These are phyloP conservation scores for Phoma sp. DNA, from an alignment of 2,329 filamentous ascomycete species.

Conservation along the genomic window DNA sequence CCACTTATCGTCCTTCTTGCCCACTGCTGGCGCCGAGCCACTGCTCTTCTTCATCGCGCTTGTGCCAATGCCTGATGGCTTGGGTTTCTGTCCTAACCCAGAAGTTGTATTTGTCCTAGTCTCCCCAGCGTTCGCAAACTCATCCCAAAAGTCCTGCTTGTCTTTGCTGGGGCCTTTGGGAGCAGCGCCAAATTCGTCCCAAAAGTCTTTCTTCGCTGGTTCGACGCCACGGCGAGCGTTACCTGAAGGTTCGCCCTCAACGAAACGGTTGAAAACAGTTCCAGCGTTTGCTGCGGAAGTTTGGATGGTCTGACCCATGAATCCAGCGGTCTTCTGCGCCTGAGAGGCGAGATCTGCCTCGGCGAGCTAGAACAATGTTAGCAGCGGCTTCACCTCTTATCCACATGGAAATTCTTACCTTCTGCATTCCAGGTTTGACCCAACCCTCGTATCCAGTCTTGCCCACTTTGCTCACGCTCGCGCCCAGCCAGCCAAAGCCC, in stretches of 20 bases:
- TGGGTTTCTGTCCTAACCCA: conserved; percentile 45
- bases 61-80: conserved; percentile 65
- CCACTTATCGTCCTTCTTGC: conserved; percentile 65
- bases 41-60: conserved; percentile 65
- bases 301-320: conserved; percentile 68
- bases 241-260: conserved; percentile 69
- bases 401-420: conserved; percentile 60
- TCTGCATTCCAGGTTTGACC: conserved; percentile 90
- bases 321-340: conserved; percentile 65
- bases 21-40: conserved; percentile 26
- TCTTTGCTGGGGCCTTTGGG: conserved; percentile 58
- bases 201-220: conserved; percentile 67
- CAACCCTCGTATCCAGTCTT: conserved; percentile 91
- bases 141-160: conserved; percentile 63
- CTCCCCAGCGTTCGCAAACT: conserved; percentile 51
- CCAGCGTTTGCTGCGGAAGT: conserved; percentile 75
- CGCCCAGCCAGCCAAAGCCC: conserved; percentile 93
- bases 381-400: neutral
- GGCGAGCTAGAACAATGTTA: conserved; percentile 66
- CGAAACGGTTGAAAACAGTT: conserved; percentile 83
- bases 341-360: conserved; percentile 67
- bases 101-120: conserved; percentile 28
- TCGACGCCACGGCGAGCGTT: conserved; percentile 47
- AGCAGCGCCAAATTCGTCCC: conserved; percentile 72
- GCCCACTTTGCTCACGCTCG: conserved; percentile 85